Evolutionary conservation across 108 stramenopile species (phyloP), one percentile per base, ranked within the genome.

Genomic region (Asterionellopsis glacialis): DNA sequence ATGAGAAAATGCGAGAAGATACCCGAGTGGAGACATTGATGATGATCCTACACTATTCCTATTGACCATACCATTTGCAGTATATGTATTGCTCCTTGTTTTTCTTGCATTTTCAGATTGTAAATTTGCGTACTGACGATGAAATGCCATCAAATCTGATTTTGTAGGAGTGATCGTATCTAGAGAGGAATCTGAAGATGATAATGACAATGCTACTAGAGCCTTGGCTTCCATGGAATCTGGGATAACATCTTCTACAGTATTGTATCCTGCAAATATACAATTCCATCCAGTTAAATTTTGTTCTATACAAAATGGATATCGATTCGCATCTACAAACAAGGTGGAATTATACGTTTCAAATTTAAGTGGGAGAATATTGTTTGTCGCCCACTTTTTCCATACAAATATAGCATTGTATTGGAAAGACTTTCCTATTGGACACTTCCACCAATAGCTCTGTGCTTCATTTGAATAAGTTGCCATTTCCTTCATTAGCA

Each of bases 1-100:
- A 40, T 70, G 62, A 18, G 57, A 25, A 52, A 64, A 70, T 22
- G 38, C 28, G 12, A 70, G 28, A 5, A 70, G 54, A 52, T 64
- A 28, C 21, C 39, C 69, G 15, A 70, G 52, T 11, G 61, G 9
- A 45, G 68, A 56, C 21, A 26, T 9, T 19, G 19, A 12, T 26
- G 18, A 9, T 9, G 19, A 16, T 1, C 24, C 0, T 49, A 9
- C 9, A 53, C 11, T 28, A 11, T 24, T 56, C 9, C 11, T 28
- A n/a, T n/a, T n/a, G n/a, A n/a, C n/a, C n/a, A n/a, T n/a, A n/a
- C n/a, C n/a, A n/a, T n/a, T n/a, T n/a, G n/a, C n/a, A n/a, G n/a
- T n/a, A n/a, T n/a, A n/a, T n/a, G n/a, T n/a, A n/a, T n/a, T n/a
- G n/a, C n/a, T n/a, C n/a, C n/a, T n/a, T n/a, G n/a, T n/a, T n/a